Base-by-base conservation (phyloP, 257 asterid species). In the Jacaranda mimosifolia region DNA sequence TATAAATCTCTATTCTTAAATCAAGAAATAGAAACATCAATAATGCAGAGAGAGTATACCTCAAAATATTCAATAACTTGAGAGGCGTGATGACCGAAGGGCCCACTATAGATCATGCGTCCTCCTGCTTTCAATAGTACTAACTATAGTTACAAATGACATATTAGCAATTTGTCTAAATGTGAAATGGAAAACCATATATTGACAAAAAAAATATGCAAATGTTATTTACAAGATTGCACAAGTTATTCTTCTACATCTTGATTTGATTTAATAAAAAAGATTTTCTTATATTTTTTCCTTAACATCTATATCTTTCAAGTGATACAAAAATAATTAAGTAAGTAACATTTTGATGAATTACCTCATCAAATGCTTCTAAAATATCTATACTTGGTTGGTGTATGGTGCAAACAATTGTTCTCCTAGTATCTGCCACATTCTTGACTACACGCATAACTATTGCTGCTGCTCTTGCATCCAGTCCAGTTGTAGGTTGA, bases 391-490 rank as follows among this genome's bases (percentile, higher is more conserved):
- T 81, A 45, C 84, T 81, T 42, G 84, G 84, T 70, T 81, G 84
- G 42, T 81, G 84, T 70, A 81, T 81, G 13, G 84, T 81, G 73
- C 84, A 81, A 14, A 81, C 84, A 53, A 81, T 76, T 43, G 84
- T 81, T 77, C 84, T 81, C 55, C 84, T 81, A 8, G 84, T 81
- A 56, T 81, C 60, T 10, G 77, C 81, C 75, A 76, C 78, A 8
- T 76, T 81, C 68, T 76, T 81, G 48, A 75, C 75, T 4, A 77
- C 81, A 51, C 84, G 78, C 84, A 81, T 81, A 42, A 81, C 81
- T 57, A 81, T 81, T 65, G 84, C 84, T 69, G 84, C 84, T 32
- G 84, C 80, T 58, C 84, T 75, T 4, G 84, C 84, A 36, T 81
- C 84, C 48, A 81, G 38, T 18, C 78, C 81, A 35, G 84, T 75